phyloP scores from a whole-genome alignment of 2,329 filamentous ascomycete species.

The Cordyceps militaris region DNA sequence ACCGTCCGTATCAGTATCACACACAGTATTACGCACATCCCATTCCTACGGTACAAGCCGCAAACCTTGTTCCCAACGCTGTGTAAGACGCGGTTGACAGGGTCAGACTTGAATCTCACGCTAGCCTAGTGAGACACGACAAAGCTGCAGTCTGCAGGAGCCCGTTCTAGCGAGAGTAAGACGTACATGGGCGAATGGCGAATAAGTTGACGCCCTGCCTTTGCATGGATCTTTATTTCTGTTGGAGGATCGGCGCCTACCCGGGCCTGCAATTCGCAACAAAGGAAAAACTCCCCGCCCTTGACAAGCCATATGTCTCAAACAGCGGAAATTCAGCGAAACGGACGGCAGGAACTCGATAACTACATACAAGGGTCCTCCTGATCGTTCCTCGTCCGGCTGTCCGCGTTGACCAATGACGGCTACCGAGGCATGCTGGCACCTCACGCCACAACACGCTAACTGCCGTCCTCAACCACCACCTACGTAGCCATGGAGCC shows the following conservation, averaged over 20 bases:
- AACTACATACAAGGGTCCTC: background rate
- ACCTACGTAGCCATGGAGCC: background rate
- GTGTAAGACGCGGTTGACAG: background rate
- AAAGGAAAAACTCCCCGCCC: background rate
- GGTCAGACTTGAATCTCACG: background rate
- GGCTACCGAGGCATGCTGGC: background rate
- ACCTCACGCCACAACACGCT: background rate
- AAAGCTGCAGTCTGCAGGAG: constrained; percentile 4
- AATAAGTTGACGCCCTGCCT: no score
- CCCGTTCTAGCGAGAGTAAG: background rate
- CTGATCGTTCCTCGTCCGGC: background rate
- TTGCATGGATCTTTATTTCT: background rate
- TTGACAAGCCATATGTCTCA: background rate
- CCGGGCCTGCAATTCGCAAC: background rate
- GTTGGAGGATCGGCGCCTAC: constrained; percentile 6
- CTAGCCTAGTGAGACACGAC: constrained; percentile 5
- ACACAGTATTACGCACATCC: background rate
- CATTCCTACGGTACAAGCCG: background rate
- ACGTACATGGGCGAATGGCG: background rate
- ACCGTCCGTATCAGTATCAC: no score
- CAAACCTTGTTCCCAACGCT: background rate
- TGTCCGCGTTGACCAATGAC: constrained; percentile 8
- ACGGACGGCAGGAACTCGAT: background rate
- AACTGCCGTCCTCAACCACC: background rate
- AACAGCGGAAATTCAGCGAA: background rate